phyloP scores from a whole-genome alignment of 2,329 filamentous ascomycete genomes.

The Talaromyces sp. region DNA sequence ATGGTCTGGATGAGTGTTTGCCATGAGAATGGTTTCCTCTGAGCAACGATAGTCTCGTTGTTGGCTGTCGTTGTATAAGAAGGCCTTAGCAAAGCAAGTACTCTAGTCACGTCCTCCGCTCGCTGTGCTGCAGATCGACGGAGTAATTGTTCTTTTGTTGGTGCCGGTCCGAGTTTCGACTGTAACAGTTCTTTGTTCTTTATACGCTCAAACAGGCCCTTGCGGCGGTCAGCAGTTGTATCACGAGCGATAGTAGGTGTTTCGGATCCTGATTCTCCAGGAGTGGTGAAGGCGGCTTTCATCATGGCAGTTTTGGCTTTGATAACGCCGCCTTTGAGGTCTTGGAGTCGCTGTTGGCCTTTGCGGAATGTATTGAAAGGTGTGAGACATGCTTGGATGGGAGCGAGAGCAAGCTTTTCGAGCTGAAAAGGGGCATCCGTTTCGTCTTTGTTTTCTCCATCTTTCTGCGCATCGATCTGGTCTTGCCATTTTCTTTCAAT shows the following conservation, averaged over 20 bases:
- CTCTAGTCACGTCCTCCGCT: slow-evolving; percentile 64
- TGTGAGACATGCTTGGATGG: slow-evolving; percentile 38
- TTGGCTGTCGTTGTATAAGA: slow-evolving; percentile 31
- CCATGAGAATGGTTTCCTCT: slow-evolving; percentile 65
- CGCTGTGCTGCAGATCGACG: slow-evolving; percentile 65
- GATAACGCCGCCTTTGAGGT: slow-evolving; percentile 39
- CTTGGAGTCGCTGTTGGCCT: slow-evolving; percentile 41
- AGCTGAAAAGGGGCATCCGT: slow-evolving; percentile 30
- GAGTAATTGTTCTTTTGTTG: slow-evolving; percentile 55
- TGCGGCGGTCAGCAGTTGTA: slow-evolving; percentile 38
- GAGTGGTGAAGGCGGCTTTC: slow-evolving; percentile 19
- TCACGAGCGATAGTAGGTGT: slow-evolving; percentile 26
- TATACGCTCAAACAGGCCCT: slow-evolving; percentile 72
- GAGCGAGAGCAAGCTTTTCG: slow-evolving; percentile 31
- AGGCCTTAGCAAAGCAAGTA: slow-evolving; percentile 61
- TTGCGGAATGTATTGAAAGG: slow-evolving; percentile 35
- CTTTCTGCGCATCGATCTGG: slow-evolving; percentile 24
- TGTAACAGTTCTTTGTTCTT: slow-evolving; percentile 61
- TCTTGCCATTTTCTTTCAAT: slow-evolving; percentile 47
- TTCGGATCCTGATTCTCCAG: slow-evolving; percentile 16
- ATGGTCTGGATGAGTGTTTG: slow-evolving; percentile 61
- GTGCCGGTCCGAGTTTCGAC: slow-evolving; percentile 46
- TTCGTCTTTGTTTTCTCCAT: slow-evolving; percentile 17
- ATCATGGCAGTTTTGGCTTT: slow-evolving; percentile 35
- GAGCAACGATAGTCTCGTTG: slow-evolving; percentile 36